These are phyloP conservation scores for Termitomyces bulborhizus DNA, from an alignment of 768 basidiomycete genomes.

Conservation along the genomic window DNA sequence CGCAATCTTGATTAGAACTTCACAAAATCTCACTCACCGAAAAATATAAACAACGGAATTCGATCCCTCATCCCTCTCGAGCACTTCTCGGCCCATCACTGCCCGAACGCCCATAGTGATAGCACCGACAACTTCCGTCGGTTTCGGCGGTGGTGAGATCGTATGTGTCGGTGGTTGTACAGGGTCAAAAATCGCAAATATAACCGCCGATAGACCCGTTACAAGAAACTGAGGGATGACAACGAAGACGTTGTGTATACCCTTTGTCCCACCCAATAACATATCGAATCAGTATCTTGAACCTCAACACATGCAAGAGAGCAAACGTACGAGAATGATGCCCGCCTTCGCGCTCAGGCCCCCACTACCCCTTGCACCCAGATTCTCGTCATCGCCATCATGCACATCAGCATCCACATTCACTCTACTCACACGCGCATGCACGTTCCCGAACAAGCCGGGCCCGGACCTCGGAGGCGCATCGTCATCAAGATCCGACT, in stretches of 20 bases:
- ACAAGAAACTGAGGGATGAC: constrained; percentile 94
- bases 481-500: constrained; percentile 9
- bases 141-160: constrained; percentile 1
- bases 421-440: constrained; percentile 43
- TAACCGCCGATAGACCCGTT: constrained; percentile 75
- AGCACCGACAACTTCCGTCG: constrained; percentile 2
- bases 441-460: constrained; percentile 33
- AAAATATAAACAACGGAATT: constrained; percentile 81
- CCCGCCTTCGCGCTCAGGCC: constrained; percentile 79
- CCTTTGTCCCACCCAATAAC: constrained; percentile 35
- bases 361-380: neutral
- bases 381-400: constrained; percentile 4
- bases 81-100: constrained; percentile 10
- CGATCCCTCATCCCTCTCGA: constrained; percentile 25
- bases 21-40: constrained; percentile 39
- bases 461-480: neutral
- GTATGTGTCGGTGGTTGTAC: constrained; percentile 25
- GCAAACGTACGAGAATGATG: constrained; percentile 64
- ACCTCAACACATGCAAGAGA: neutral
- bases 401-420: constrained; percentile 27
- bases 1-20: neutral
- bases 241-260: constrained; percentile 92
- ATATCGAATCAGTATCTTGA: neutral
- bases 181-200: constrained; percentile 85
- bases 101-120: neutral